phyloP scores from a whole-genome alignment of 371 early-diverging fungal genomes.

The Zychaea mexicana region DNA sequence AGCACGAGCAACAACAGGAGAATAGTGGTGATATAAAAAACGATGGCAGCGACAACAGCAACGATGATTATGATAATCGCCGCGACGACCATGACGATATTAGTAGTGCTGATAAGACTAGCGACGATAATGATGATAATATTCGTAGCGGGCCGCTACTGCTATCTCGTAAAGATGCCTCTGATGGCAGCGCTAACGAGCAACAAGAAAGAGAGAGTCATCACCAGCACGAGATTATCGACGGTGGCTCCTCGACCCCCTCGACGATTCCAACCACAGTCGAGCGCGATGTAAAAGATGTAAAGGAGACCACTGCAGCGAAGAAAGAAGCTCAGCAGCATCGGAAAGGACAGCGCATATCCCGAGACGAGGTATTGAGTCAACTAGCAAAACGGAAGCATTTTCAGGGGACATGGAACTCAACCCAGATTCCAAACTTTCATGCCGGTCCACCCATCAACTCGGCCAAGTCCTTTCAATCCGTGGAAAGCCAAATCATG shows the following conservation, averaged over 20 bases:
- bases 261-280: neutral
- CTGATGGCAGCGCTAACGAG: neutral
- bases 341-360: neutral
- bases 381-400: constrained; percentile 3
- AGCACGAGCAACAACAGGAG: too few relatives aligned
- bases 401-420: neutral
- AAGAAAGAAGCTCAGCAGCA: neutral
- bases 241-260: neutral
- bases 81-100: too few relatives aligned
- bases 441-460: neutral
- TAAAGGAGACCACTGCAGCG: neutral
- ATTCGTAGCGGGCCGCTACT: neutral
- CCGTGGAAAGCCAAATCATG: constrained; percentile 14
- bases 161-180: neutral
- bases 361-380: constrained; percentile 9
- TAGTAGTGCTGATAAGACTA: too few relatives aligned
- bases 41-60: too few relatives aligned
- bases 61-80: constrained; percentile 2
- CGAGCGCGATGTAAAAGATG: constrained; percentile 9
- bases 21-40: too few relatives aligned
- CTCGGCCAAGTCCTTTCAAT: constrained; percentile 4
- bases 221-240: neutral
- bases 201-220: too few relatives aligned
- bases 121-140: constrained; percentile 1
- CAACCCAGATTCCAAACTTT: neutral